A percentile compares a stretch with the other conserved stretches of the same genome.
Evolutionary conservation across 176 grass and related monocot species (phyloP).

Genomic region (Hsuehochloa calcarea): DNA sequence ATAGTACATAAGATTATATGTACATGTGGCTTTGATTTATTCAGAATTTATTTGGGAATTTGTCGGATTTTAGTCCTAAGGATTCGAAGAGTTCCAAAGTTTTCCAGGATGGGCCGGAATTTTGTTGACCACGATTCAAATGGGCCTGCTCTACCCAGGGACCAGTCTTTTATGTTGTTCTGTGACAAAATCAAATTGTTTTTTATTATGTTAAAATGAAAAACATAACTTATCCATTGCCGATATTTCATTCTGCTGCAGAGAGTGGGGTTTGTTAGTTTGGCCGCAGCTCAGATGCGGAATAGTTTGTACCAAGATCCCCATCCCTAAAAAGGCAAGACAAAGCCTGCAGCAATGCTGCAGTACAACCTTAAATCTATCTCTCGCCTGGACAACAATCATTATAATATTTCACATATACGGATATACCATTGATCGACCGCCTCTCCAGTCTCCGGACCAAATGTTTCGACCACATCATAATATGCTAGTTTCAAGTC

Average conservation of each 20-base stretch:
- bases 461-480: not conserved
- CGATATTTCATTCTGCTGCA: not conserved
- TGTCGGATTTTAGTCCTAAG: not conserved
- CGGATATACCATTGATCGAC: not conserved
- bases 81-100: not conserved
- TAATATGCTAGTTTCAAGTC: constrained; percentile 1
- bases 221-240: not conserved
- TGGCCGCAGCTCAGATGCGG: not conserved
- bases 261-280: too few relatives aligned
- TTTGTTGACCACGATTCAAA: not conserved
- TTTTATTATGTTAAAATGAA: not conserved
- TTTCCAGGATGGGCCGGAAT: not conserved
- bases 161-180: not conserved
- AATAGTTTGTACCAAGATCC: not conserved
- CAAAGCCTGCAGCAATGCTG: not conserved
- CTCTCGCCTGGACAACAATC: not conserved
- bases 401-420: not conserved
- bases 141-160: not conserved
- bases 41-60: not conserved
- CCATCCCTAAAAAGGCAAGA: not conserved
- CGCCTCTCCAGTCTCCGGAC: not conserved
- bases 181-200: not conserved
- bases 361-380: not conserved
- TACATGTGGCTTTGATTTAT: too few relatives aligned
- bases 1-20: too few relatives aligned